Evolutionary conservation across 345 rosid genomes (phyloP).

Genomic region (Salix koriyanagi): DNA sequence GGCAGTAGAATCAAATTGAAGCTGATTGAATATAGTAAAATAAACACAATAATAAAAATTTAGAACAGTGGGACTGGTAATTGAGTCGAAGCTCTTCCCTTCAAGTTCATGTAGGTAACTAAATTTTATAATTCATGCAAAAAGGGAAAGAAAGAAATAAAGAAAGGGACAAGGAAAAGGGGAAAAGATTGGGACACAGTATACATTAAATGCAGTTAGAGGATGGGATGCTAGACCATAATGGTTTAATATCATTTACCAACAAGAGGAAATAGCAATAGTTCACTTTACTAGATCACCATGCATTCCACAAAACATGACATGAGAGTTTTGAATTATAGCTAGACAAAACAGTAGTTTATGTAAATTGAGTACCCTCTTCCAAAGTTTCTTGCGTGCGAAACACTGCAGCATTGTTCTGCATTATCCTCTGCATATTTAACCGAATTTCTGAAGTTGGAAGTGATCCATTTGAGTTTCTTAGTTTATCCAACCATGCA

Average conservation of each 20-base stretch:
- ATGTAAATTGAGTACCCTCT: slow-evolving; percentile 50
- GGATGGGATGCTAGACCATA: not conserved
- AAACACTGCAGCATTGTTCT: slow-evolving; percentile 96
- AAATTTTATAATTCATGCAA: not conserved
- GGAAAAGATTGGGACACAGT: not conserved
- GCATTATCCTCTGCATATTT: slow-evolving; percentile 97
- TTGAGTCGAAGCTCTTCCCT: not conserved
- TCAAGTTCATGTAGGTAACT: not conserved
- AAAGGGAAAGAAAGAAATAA: not conserved
- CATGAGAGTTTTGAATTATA: not conserved
- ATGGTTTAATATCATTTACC: not conserved
- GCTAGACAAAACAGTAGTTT: not conserved
- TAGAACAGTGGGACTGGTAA: not conserved
- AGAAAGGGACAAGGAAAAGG: not conserved
- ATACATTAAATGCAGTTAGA: not conserved
- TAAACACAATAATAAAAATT: not conserved
- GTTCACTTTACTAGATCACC: not conserved
- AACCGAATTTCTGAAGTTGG: slow-evolving; percentile 84
- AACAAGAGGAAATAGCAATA: not conserved
- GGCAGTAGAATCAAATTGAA: not conserved
- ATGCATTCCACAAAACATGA: not conserved
- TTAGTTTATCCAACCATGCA: slow-evolving; percentile 84
- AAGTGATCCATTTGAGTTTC: slow-evolving; percentile 79
- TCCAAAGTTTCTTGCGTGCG: slow-evolving; percentile 97
- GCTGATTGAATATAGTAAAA: not conserved